These are phyloP conservation scores for Hura crepitans DNA, from an alignment of 441 rosid genomes.

Conservation along the genomic window DNA sequence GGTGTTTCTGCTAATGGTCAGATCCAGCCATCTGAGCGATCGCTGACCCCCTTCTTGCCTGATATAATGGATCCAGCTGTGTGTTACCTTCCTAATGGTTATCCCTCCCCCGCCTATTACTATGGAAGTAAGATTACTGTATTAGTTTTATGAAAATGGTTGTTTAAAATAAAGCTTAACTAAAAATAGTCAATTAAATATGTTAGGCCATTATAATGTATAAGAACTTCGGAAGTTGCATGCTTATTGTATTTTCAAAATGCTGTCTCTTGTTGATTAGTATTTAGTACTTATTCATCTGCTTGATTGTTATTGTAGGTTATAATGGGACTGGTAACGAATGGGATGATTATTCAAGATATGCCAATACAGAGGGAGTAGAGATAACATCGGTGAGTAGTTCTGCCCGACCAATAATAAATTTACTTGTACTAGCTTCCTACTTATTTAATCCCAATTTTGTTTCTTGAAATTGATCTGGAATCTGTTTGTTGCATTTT, in stretches of 20 bases:
- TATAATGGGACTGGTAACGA: constrained; percentile 44
- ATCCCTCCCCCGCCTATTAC: constrained; percentile 39
- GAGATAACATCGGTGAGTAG: constrained; percentile 54
- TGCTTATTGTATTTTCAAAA: background rate
- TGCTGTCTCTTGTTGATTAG: background rate
- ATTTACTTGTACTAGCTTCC: background rate
- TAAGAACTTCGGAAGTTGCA: background rate
- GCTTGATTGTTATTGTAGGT: constrained; percentile 21
- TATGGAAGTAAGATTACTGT: constrained; percentile 41
- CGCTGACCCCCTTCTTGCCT: constrained; percentile 51
- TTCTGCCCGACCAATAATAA: background rate
- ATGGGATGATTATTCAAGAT: constrained; percentile 59
- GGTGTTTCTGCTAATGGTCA: constrained; percentile 44
- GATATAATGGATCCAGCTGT: constrained; percentile 50
- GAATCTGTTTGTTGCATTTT: background rate
- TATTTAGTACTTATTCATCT: background rate
- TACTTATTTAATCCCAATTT: background rate
- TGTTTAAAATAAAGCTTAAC: background rate
- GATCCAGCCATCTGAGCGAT: constrained; percentile 51
- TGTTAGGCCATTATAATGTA: too few relatives aligned
- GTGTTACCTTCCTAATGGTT: constrained; percentile 56
- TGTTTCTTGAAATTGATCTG: background rate
- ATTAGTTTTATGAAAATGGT: background rate
- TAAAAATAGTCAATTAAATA: background rate
- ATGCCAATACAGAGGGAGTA: constrained; percentile 52